These are phyloP conservation scores for Malus fusca DNA, from an alignment of 306 rosid species.

Conservation along the genomic window DNA sequence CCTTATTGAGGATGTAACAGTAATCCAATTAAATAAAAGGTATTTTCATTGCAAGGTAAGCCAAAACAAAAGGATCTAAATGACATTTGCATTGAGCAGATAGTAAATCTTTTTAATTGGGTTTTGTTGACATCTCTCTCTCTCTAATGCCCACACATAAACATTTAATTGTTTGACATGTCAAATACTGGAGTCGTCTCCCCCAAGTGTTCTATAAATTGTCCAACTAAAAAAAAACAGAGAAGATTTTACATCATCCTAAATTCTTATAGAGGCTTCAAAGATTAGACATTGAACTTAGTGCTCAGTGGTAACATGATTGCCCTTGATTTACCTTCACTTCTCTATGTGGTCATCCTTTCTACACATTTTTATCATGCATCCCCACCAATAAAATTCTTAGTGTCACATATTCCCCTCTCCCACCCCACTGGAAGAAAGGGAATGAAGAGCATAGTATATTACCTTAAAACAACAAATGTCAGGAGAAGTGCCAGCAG, in stretches of 20 bases:
- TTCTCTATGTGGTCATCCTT: background rate
- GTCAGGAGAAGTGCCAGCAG: slow-evolving; percentile 44
- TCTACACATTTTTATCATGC: background rate
- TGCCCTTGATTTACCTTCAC: background rate
- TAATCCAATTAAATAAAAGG: background rate
- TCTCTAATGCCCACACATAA: background rate
- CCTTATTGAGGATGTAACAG: background rate
- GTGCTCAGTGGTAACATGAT: background rate
- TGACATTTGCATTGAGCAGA: background rate
- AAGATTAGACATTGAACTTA: background rate
- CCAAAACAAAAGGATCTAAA: background rate
- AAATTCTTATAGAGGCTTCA: background rate
- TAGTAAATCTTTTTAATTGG: background rate
- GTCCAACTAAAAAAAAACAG: background rate
- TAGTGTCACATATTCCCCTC: background rate
- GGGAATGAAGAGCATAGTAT: background rate
- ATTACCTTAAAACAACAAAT: slow-evolving; percentile 69
- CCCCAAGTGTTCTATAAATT: background rate
- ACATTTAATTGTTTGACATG: background rate
- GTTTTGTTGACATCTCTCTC: background rate
- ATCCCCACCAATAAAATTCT: background rate
- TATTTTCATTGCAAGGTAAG: background rate
- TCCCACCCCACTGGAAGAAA: background rate
- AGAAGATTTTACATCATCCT: background rate
- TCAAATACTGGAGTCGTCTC: background rate